Evolutionary conservation across 371 early-diverging fungal species (phyloP).

Genomic region (Mucor plumbeus): DNA sequence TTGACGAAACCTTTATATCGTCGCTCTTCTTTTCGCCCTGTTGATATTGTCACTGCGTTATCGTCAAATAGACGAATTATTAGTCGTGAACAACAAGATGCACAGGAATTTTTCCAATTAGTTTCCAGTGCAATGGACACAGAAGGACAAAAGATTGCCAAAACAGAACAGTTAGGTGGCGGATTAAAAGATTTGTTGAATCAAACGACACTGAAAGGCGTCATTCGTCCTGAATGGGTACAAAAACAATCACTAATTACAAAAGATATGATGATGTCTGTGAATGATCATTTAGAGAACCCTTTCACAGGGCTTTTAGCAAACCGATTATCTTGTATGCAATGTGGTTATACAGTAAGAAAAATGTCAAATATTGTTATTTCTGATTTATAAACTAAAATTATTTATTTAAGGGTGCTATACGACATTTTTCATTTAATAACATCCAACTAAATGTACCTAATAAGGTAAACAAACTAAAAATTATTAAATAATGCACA

Average conservation of each 20-base stretch:
- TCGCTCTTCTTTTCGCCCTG: slow-evolving; percentile 41
- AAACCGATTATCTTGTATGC: slow-evolving; percentile 65
- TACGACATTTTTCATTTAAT: slow-evolving; percentile 78
- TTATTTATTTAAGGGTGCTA: slow-evolving; percentile 57
- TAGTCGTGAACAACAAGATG: slow-evolving; percentile 87
- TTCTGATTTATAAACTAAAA: neutral
- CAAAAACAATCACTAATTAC: neutral
- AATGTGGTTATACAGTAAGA: slow-evolving; percentile 68
- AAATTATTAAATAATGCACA: no score
- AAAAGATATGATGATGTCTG: neutral
- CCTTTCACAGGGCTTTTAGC: slow-evolving; percentile 71
- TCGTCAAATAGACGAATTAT: slow-evolving; percentile 50
- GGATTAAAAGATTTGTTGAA: slow-evolving; percentile 27
- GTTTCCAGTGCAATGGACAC: slow-evolving; percentile 75
- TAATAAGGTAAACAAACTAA: slow-evolving; percentile 36
- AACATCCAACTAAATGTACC: slow-evolving; percentile 73
- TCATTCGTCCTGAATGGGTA: neutral
- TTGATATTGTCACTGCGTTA: slow-evolving; percentile 42
- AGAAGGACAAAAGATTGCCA: slow-evolving; percentile 49
- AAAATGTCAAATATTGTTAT: slow-evolving; percentile 17
- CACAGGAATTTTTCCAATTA: slow-evolving; percentile 91
- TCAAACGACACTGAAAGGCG: slow-evolving; percentile 1
- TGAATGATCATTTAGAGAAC: slow-evolving; percentile 30
- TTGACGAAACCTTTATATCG: slow-evolving; percentile 35
- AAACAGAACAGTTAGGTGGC: slow-evolving; percentile 15